Conservation (phyloP, 495 filamentous ascomycete genomes). For the Aspergillus cavernicola region DNA sequence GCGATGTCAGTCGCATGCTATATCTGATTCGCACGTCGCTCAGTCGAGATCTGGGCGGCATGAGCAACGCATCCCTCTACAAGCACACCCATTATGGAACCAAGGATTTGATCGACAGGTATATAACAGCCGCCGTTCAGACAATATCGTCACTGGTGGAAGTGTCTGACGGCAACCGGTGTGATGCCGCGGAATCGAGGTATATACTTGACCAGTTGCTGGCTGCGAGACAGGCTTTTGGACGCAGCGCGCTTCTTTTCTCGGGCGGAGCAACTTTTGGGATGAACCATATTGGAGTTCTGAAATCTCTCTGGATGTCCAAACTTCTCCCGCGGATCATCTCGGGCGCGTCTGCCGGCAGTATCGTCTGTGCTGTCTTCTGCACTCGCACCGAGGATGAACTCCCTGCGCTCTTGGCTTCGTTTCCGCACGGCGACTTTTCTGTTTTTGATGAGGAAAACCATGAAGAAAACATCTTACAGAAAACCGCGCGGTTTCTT, state of each 20-base stretch:
- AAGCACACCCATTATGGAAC: constrained; percentile 82
- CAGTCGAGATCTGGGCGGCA: constrained; percentile 76
- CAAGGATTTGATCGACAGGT: constrained; percentile 79
- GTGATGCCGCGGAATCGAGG: constrained; percentile 54
- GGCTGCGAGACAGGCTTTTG: constrained; percentile 79
- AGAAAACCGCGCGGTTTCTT: constrained; percentile 69
- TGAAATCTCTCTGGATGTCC: constrained; percentile 76
- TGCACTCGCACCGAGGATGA: constrained; percentile 85
- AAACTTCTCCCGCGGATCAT: constrained; percentile 84
- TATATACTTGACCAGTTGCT: constrained; percentile 73
- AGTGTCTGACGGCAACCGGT: constrained; percentile 52
- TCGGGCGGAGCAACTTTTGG: constrained; percentile 93
- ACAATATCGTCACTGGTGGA: constrained; percentile 70
- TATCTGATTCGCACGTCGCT: constrained; percentile 77
- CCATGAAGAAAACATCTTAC: constrained; percentile 62
- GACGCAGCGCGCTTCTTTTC: constrained; percentile 78
- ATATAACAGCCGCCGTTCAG: constrained; percentile 71
- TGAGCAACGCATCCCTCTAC: constrained; percentile 81
- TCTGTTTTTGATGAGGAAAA: constrained; percentile 76
- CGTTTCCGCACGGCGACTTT: constrained; percentile 78
- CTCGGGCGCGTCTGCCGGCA: constrained; percentile 90
- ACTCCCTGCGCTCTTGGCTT: constrained; percentile 64
- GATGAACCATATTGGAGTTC: constrained; percentile 94
- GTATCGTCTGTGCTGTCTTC: constrained; percentile 82
- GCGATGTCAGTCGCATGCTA: constrained; percentile 73